Base-by-base conservation (phyloP, 2,329 filamentous ascomycete genomes). In the Aspergillus nomiae region DNA sequence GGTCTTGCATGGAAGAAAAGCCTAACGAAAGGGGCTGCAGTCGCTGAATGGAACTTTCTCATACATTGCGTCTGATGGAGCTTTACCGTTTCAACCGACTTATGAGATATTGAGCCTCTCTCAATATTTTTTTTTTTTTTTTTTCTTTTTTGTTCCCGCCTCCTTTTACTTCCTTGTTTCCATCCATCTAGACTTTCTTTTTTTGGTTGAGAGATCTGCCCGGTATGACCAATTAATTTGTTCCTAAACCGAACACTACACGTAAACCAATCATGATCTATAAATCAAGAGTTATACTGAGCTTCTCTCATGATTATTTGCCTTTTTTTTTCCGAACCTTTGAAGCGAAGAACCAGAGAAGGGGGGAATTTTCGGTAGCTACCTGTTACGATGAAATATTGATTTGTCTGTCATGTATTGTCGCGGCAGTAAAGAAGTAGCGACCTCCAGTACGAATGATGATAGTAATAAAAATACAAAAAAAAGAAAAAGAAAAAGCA, bases 41-140 rank as follows among this genome's bases (percentile, higher is more conserved):
- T 26, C 10, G 5, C 51, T 54, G 30, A 32, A 54, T 54, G 51
- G 51, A 55, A 24, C 30, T 55, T 55, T 55, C 48, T 51, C 21
- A 38, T 55, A 38, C 51, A 54, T 55, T 19, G 24, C 21, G n/a
- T 55, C 12, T 12, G 51, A 54, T 36, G 30, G 51, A 54, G 51
- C 51, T 55, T 55, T 55, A 12, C 51, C 51, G 32, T 38, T 26
- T 55, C 51, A 55, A 55, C 51, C 51, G 36, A 26, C 51, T 55
- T 38, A 36, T 55, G 32, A 24, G 32, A 36, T n/a, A 54, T 38
- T 36, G 51, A 55, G 51, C 51, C 51, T 55, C 51, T 21, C 32
- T 36, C 21, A 24, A 24, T 36, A 53, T 30, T 38, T 21, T 9
- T 51, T 34, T 30, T 34, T 32, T 11, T 12, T 53, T 51, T 51